Evolutionary conservation across 2,329 filamentous ascomycete genomes (phyloP), one percentile per base, ranked within the genome.

Genomic region (Botrytis pseudocinerea): DNA sequence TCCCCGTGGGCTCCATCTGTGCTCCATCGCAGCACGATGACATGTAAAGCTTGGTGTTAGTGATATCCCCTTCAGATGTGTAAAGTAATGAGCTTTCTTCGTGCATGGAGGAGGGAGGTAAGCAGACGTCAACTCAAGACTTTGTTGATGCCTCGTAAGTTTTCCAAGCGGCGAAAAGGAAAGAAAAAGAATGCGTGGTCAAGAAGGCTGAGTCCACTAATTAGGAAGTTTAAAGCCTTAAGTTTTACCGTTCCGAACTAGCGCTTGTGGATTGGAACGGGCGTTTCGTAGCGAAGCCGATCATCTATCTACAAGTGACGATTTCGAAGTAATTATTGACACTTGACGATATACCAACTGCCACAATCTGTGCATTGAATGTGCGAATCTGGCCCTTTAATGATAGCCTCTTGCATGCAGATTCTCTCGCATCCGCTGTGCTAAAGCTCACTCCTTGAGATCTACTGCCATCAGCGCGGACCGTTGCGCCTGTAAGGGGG

Each of bases 401-500:
- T 64, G 38, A 71, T 44, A 66, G 9, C 5, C 32, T 62, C 16
- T 71, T 60, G 40, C 61, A 71, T 60, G 61, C 48, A 35, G 22
- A 42, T 42, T 72, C 59, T 44, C 28, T 48, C 38, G 46, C 20
- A 38, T 69, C 22, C 63, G 40, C 60, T 48, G 28, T 54, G 25
- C n/a, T 32, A 51, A n/a, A n/a, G 10, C n/a, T 28, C 63, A 44
- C n/a, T 48, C 18, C 35, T 40, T 57, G 8, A 61, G 18, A 57
- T 42, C 48, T 40, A 32, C 65, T n/a, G 59, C 44, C 20, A 22
- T 69, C 64, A 32, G 54, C 48, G 42, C 71, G 61, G 64, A 75
- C 74, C 74, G 68, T 73, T 68, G 70, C 59, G 38, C 51, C 54
- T 48, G n/a, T 57, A 72, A 69, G 63, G 42, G 54, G 51, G 70